A percentile compares a stretch with the other conserved stretches of the same genome.
Conservation (phyloP, 2,329 filamentous ascomycete species). For the Aspergillus sp. region DNA sequence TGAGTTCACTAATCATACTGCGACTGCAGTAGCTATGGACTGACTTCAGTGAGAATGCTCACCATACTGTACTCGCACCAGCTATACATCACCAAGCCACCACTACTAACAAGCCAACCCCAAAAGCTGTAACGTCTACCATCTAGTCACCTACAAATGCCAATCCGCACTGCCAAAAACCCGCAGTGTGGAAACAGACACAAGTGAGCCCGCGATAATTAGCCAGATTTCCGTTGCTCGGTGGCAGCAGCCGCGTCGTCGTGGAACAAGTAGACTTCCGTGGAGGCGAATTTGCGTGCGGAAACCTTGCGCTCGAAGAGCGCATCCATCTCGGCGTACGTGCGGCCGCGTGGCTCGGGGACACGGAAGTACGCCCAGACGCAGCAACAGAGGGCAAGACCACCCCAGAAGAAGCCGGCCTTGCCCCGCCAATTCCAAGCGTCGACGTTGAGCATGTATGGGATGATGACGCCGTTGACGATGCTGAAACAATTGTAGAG, state of each 20-base stretch:
- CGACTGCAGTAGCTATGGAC: background rate
- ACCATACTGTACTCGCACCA: background rate
- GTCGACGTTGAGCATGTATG: conserved; percentile 82
- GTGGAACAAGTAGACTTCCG: background rate
- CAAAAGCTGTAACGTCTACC: background rate
- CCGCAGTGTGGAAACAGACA: background rate
- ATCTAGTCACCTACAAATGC: background rate
- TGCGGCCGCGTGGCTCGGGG: conserved; percentile 72
- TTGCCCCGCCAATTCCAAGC: conserved; percentile 82
- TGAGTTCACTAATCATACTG: background rate
- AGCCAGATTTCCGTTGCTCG: background rate
- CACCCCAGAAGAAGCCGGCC: conserved; percentile 79
- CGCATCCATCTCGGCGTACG: conserved; percentile 78
- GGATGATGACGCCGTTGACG: conserved; percentile 65
- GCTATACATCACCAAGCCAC: background rate
- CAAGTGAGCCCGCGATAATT: background rate
- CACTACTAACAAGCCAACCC: background rate
- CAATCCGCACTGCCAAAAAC: background rate
- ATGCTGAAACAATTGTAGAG: conserved; percentile 48
- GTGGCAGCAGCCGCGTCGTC: background rate
- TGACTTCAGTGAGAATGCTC: background rate
- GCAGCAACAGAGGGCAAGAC: conserved; percentile 70
- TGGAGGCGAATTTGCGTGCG: conserved; percentile 1
- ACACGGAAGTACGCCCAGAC: conserved; percentile 74
- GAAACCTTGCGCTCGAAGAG: conserved; percentile 66